phyloP scores from a whole-genome alignment of 78 protist species.

The Monosiga brevicollis region DNA sequence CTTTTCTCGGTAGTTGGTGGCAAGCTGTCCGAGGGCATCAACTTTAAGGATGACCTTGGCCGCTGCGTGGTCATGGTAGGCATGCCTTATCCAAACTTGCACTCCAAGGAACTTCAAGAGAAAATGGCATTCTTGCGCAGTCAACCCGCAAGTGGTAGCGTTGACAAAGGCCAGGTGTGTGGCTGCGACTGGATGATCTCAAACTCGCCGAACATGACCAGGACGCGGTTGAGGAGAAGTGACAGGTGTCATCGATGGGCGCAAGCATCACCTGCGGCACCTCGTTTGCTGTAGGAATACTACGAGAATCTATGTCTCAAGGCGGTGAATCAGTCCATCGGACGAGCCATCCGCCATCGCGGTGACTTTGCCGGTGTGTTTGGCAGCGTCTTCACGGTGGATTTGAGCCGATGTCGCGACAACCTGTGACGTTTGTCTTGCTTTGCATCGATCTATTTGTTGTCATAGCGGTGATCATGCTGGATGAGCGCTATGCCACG shows the following conservation, averaged over 20 bases:
- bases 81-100: constrained; percentile 59
- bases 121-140: constrained; percentile 10
- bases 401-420: no score
- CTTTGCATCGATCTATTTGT: no score
- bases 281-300: no score
- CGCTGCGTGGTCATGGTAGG: constrained; percentile 63
- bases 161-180: no score
- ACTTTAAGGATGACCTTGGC: constrained; percentile 36
- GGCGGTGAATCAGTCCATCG: constrained; percentile 85
- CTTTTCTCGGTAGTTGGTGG: constrained; percentile 68
- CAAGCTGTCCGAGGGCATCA: constrained; percentile 82
- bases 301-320: constrained; percentile 61
- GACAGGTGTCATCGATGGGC: no score
- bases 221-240: no score
- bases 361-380: constrained; percentile 58
- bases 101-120: constrained; percentile 38
- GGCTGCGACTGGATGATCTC: no score
- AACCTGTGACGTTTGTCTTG: no score
- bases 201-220: no score
- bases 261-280: no score
- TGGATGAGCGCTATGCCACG: no score
- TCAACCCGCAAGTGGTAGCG: neutral
- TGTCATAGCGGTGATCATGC: no score
- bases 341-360: constrained; percentile 66
- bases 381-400: neutral